Base-by-base conservation (phyloP, 78 protist genomes). In the Speleostelium caveatum region DNA sequence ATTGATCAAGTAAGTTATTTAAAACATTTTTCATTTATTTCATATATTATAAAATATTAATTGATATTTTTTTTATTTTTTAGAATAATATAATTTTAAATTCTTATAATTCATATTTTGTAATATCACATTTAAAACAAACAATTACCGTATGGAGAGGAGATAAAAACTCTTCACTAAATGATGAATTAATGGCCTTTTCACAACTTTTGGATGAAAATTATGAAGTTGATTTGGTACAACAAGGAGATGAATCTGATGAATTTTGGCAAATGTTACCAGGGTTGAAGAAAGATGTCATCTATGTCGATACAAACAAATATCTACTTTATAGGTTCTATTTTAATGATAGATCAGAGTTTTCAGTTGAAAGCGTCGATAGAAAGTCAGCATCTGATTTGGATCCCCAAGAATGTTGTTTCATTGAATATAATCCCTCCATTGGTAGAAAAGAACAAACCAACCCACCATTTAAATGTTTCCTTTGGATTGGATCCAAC, bases 61-160 rank as follows among this genome's bases (percentile, higher is more conserved):
- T 45, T 14, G 10, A 14, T 14, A 19, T 58, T 58, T 6, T n/a
- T 19, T 58, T 58, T 58, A 19, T 19, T 19, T n/a, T 58, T 19
- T 58, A 58, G 32, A 66, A 78, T 26, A 67, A 56, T 30, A 41
- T 56, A 0, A 24, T 78, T 0, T 19, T 78, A 4, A 78, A 78
- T 36, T 51, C 71, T 5, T 78, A 65, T 38, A 33, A 63, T 26
- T 21, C 38, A 1, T 78, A 78, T 42, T 66, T 35, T 59, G 33
- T 66, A 26, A 33, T 56, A 26, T 78, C 88, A 0, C 42, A 49
- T 2, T 12, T 66, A 8, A 38, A 66, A 36, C 69, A 69, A 14
- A 53, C 26, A 22, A 78, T 78, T 16, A 42, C 51, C 0, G 41
- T 78, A 39, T 78, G 88, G 88, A 78, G 53, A 38, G 88, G 88